Base-by-base conservation (phyloP, 2,329 filamentous ascomycete genomes). In the Stemphylium lycopersici region DNA sequence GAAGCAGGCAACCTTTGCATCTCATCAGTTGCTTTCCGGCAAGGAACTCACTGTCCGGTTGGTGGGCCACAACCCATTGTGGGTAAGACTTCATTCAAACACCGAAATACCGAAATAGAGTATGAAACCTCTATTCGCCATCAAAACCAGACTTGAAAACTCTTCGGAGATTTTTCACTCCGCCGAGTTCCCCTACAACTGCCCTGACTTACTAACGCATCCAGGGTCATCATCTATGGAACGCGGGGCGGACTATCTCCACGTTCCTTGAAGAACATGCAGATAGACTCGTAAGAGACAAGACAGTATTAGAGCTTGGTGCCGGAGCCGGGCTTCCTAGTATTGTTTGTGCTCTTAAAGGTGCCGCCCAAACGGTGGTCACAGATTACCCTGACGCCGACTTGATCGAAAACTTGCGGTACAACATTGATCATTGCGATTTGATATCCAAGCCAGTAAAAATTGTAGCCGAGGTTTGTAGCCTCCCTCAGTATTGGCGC, bases 381-480 rank as follows among this genome's bases (percentile, higher is more conserved):
- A 96, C 92, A 6, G 93, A 98, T 74, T 97, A 91, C 72, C 91
- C 91, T 0, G 93, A 97, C 73, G 80, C 83, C 36, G 91, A 96
- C 18, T 81, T 98, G n/a, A 82, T 98, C 20, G 81, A 83, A 16
- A 96, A 91, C 68, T 86, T 97, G 75, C 83, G 83, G 64, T 84
- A 85, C 73, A 97, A 97, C 72, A 87, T 96, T 55, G 72, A 82
- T 61, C 77, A 84, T 72, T 83, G 83, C 72, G 73, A 78, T 59
- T 69, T 79, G 58, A 65, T 79, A 47, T 61, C 72, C 6, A 41
- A 56, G 49, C 62, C 72, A 74, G 68, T 67, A 36, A 73, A 70
- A 52, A 68, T 80, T n/a, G 62, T 66, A 33, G 77, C 76, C 7
- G 73, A 75, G 55, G 71, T 73, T 53, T 48, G 67, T 59, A 15